Base-by-base conservation (phyloP, 1,284 basidiomycete genomes). In the Pulveroboletus ridleyi region DNA sequence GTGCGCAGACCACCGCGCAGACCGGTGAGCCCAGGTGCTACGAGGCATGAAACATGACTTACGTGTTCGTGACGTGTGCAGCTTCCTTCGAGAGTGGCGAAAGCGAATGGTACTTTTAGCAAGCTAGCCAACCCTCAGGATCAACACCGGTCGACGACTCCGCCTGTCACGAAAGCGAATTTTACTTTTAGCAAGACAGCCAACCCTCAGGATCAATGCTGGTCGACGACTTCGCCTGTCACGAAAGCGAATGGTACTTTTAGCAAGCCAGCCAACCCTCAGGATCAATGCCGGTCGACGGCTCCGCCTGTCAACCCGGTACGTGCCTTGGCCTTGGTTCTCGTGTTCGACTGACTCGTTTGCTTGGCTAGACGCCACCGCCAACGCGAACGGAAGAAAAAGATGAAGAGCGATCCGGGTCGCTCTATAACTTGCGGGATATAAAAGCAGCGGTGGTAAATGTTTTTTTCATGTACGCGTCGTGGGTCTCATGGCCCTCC, bases 381-480 rank as follows among this genome's bases (percentile, higher is more conserved):
- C 25, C 56, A 13, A 39, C 33, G 4, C 55, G 18, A 33, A 42
- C 35, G 2, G 52, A 65, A 22, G 56, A 64, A 56, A 39, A 22
- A 29, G 14, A 35, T 1, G 56, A 66, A 53, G 59, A 59, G 49
- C 20, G 39, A 29, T 8, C 46, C n/a, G 53, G 54, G 18, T 39
- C 57, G 15, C 62, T 65, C 29, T 66, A 68, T 59, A 25, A 60
- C 39, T 44, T 66, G 58, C 42, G 46, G 11, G 67, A 67, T 20
- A 54, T 67, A 13, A 62, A 66, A 52, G 23, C 57, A 54, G 56
- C 49, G 29, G 33, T 50, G 29, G 66, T 59, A 39, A 44, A n/a
- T 9, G n/a, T 3, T 39, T 61, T 33, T 44, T 29, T 5, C 18
- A 1, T 9, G 9, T 46, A 4, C 14, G 3, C 23, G 17, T 14